Conservation (phyloP, 169 alveolate genomes). For the Plasmodium malariae region DNA sequence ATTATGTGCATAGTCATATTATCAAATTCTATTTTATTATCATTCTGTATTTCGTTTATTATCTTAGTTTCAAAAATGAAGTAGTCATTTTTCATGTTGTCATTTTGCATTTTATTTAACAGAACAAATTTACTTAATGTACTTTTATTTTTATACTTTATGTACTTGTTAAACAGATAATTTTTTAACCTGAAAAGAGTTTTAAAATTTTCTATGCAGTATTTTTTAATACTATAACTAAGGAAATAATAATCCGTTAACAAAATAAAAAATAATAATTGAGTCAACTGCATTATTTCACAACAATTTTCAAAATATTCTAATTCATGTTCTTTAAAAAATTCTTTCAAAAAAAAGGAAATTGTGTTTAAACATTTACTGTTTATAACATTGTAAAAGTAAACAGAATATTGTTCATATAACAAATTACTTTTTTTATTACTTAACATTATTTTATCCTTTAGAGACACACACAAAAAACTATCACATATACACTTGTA, state of each 20-base stretch:
- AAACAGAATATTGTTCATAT: slow-evolving; percentile 29
- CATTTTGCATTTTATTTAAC: slow-evolving; percentile 41
- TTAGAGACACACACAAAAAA: slow-evolving; percentile 62
- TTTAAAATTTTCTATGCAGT: slow-evolving; percentile 58
- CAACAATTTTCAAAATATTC: slow-evolving; percentile 58
- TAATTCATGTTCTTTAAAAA: slow-evolving; percentile 58
- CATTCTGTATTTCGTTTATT: slow-evolving; percentile 19
- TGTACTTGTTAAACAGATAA: slow-evolving; percentile 56
- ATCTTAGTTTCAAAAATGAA: slow-evolving; percentile 53
- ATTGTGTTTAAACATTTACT: slow-evolving; percentile 53
- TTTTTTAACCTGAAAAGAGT: slow-evolving; percentile 44
- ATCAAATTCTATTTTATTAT: slow-evolving; percentile 47
- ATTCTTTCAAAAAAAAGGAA: slow-evolving; percentile 62
- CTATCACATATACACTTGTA: slow-evolving; percentile 78
- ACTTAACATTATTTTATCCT: slow-evolving; percentile 57
- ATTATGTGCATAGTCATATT: slow-evolving; percentile 30
- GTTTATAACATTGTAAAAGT: slow-evolving; percentile 77
- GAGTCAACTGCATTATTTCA: slow-evolving; percentile 54
- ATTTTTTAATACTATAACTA: neutral
- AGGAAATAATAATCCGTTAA: slow-evolving; percentile 24
- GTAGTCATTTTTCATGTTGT: slow-evolving; percentile 25
- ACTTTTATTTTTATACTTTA: slow-evolving; percentile 24
- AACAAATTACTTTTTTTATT: slow-evolving; percentile 18
- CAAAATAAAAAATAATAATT: slow-evolving; percentile 61
- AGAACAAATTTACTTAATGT: slow-evolving; percentile 29